A percentile compares a stretch with the other conserved stretches of the same genome.
Conservation (phyloP, 1,139 yeast genomes). For the Debaryomycetaceae sp. region DNA sequence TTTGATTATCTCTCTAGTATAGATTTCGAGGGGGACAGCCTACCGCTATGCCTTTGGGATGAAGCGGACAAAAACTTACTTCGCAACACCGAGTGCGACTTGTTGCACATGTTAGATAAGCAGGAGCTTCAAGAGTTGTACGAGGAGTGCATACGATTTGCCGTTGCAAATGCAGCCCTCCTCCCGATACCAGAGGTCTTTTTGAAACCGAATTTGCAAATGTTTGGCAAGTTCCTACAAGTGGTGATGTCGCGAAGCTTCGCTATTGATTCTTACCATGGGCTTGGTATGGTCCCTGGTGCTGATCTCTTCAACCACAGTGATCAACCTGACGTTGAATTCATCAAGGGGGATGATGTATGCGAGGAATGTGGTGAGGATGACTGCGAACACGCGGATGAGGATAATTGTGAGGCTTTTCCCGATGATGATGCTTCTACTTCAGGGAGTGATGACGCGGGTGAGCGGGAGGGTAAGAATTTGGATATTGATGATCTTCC, state of each 20-base stretch:
- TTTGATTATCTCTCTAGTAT: slow-evolving; percentile 56
- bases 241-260: slow-evolving; percentile 76
- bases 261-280: slow-evolving; percentile 71
- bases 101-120: slow-evolving; percentile 58
- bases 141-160: slow-evolving; percentile 48
- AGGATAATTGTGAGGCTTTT: slow-evolving; percentile 25
- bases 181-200: slow-evolving; percentile 40
- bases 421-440: slow-evolving; percentile 13
- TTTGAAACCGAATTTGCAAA: slow-evolving; percentile 19
- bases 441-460: slow-evolving; percentile 9
- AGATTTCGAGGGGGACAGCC: slow-evolving; percentile 26
- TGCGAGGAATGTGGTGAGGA: slow-evolving; percentile 70
- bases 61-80: slow-evolving; percentile 44
- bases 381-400: slow-evolving; percentile 48
- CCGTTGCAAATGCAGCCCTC: slow-evolving; percentile 23
- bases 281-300: slow-evolving; percentile 78
- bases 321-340: slow-evolving; percentile 16
- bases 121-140: slow-evolving; percentile 55
- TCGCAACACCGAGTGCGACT: slow-evolving; percentile 64
- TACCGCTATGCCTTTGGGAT: slow-evolving; percentile 69
- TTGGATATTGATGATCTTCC: slow-evolving; percentile 15
- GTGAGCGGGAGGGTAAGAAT: slow-evolving; percentile 4
- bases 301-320: slow-evolving; percentile 87
- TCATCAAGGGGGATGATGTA: slow-evolving; percentile 51
- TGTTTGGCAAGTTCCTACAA: slow-evolving; percentile 50